Evolutionary conservation across 2,329 filamentous ascomycete genomes (phyloP).

Genomic region (Beauveria scarabaeidicola): DNA sequence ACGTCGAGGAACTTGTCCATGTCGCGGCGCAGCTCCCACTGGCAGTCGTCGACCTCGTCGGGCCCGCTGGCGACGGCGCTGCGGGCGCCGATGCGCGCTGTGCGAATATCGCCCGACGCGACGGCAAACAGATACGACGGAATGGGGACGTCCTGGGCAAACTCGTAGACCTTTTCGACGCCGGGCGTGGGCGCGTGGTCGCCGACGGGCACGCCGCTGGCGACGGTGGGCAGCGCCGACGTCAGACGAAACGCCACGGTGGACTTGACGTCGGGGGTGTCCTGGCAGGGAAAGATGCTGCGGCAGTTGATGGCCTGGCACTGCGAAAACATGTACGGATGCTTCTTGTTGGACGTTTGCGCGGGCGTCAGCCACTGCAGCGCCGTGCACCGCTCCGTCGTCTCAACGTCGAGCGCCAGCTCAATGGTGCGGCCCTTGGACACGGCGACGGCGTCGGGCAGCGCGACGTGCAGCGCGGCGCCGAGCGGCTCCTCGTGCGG

Average conservation of each 20-base stretch:
- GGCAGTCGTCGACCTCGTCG: constrained; percentile 72
- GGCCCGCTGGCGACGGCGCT: constrained; percentile 82
- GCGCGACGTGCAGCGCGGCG: constrained; percentile 57
- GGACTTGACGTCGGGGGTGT: constrained; percentile 96
- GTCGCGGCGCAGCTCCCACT: constrained; percentile 86
- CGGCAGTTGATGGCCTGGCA: constrained; percentile 94
- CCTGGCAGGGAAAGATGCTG: constrained; percentile 92
- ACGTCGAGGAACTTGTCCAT: constrained; percentile 88
- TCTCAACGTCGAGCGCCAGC: constrained; percentile 62
- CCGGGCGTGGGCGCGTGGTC: constrained; percentile 35
- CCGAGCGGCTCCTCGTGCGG: constrained; percentile 66
- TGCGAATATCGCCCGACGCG: constrained; percentile 75
- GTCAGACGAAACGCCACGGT: constrained; percentile 83
- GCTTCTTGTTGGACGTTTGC: constrained; percentile 91
- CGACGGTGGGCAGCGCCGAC: constrained; percentile 82
- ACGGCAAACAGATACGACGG: constrained; percentile 93
- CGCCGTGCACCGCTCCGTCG: constrained; percentile 81
- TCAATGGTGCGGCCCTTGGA: constrained; percentile 44
- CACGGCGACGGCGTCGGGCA: constrained; percentile 48
- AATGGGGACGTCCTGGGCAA: constrained; percentile 86
- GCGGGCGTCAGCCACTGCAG: constrained; percentile 91
- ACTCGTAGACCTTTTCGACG: constrained; percentile 63
- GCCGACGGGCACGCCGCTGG: constrained; percentile 63
- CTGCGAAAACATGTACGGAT: constrained; percentile 97
- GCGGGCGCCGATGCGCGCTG: constrained; percentile 76